Evolutionary conservation across 2,329 filamentous ascomycete species (phyloP), one percentile per base, ranked within the genome.

Genomic region (Trichophyton simii): DNA sequence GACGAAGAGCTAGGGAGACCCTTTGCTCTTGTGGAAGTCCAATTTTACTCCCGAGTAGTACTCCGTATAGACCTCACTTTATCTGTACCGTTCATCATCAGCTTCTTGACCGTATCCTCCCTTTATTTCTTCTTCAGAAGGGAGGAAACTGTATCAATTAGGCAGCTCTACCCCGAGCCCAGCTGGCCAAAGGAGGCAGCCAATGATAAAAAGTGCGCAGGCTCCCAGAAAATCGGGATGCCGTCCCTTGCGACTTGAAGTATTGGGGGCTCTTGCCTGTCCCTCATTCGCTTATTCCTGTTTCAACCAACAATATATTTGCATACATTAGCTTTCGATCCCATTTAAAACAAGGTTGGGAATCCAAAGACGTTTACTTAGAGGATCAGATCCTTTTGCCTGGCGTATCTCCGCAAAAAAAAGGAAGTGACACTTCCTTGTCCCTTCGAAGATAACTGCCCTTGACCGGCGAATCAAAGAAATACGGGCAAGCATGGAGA

Each of bases 401-500:
- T 55, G 28, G n/a, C 15, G 25, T 55, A 36, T 36, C 52, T 55
- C 46, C 20, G 46, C 46, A 52, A 52, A 31, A 48, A 52, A 48
- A 48, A 13, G 46, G 46, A 28, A 52, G 9, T 52, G 46, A 31
- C 46, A 25, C 9, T 28, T 25, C 46, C 46, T 20, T n/a, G n/a
- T 7, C 52, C 25, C 31, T 36, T 36, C 15, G 25, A n/a, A 13
- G 25, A 54, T 34, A 36, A 28, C 28, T 28, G 31, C 9, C 5
- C 52, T 55, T 34, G 20, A 55, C 52, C 52, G 52, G 52, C 31
- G 52, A 55, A 55, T 55, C 31, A 55, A 55, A 11, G 52, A 55
- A 55, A 55, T 55, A 55, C 52, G 52, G 52, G 8, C 52, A 11
- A 31, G 18, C 52, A 55, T 36, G 50, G 50, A 55, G 50, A 55